Percentiles rank a stretch among this genome's conserved stretches.
These are phyloP conservation scores for Mycena galopus DNA, from an alignment of 768 basidiomycete species.

Conservation along the genomic window DNA sequence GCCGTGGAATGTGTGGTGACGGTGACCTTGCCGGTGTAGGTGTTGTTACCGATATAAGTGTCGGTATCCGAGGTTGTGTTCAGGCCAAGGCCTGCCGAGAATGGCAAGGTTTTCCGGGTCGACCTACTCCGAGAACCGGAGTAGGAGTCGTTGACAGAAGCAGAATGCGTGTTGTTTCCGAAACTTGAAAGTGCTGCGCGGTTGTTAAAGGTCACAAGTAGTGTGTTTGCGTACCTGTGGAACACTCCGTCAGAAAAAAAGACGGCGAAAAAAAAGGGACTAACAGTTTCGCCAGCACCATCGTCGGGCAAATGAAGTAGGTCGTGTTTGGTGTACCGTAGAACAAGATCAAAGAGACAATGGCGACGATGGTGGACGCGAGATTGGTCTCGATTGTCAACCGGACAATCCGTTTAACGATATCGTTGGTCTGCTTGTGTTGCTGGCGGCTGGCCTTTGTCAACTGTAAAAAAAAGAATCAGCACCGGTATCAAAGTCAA, in stretches of 20 bases:
- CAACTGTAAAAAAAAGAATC: conserved; percentile 7
- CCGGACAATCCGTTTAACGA: conserved; percentile 32
- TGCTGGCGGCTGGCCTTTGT: conserved; percentile 23
- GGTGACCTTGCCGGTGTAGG: conserved; percentile 33
- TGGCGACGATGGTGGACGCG: conserved; percentile 20
- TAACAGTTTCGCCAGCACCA: conserved; percentile 33
- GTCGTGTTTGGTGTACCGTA: conserved; percentile 33
- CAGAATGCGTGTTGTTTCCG: conserved; percentile 13
- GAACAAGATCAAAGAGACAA: conserved; percentile 27
- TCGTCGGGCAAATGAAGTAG: conserved; percentile 31
- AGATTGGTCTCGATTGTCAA: conserved; percentile 33
- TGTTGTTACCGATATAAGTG: conserved; percentile 12
- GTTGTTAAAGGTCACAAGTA: conserved; percentile 34
- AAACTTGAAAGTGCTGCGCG: conserved; percentile 30
- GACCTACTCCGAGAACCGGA: not conserved
- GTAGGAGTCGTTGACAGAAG: conserved; percentile 32
- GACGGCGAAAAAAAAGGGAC: not conserved
- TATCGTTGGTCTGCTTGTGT: conserved; percentile 36
- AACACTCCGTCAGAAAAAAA: not conserved
- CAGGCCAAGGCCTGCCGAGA: conserved; percentile 32
- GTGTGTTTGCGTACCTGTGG: conserved; percentile 29
- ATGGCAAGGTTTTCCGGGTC: conserved; percentile 22
- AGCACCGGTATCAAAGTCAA: not conserved
- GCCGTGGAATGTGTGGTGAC: conserved; percentile 28
- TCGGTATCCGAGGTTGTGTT: conserved; percentile 28